Base-by-base conservation (phyloP, 2,329 filamentous ascomycete genomes). In the Atkinsonella texensis region DNA sequence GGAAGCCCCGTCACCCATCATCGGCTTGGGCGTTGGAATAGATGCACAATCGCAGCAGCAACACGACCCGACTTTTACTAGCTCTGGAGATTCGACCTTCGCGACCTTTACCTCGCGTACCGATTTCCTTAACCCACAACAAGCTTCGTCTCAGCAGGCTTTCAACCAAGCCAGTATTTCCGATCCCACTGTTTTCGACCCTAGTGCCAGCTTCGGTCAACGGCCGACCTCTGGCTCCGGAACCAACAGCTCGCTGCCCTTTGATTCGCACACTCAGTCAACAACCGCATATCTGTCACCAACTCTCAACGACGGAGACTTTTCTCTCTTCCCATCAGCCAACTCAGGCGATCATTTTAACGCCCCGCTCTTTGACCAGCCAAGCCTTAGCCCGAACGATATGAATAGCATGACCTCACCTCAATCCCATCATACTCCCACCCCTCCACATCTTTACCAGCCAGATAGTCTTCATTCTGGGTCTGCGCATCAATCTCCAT, bases 321-420 rank as follows among this genome's bases (percentile, higher is more conserved):
- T 84, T 63, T 78, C 80, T 48, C 73, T 86, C 59, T 88, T 85
- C 60, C 76, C 81, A 4, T 68, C 74, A 48, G 71, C 74, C 58
- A 70, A 73, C 52, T 70, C 68, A 48, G 70, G 73, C 55, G 76
- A 81, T 55, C 78, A 80, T 60, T 80, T 83, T 61, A 79, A 79
- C 60, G 68, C 79, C 12, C 77, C 83, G 20, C 72, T 83, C 54
- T 85, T 87, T 54, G 74, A 75, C 55, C 70, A 69, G 52, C 53
- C 65, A 33, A 65, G 68, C 47, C 65, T 77, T 42, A 68, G 70
- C 56, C 69, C 68, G 44, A 64, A 66, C 63, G 73, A 79, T 56
- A 66, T 78, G 49, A 72, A 68, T 63, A 72, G 67, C 59, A 81
- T 81, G 75, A 68, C 74, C 44, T 76, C 75, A 49, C 70, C 76